Conservation (phyloP, 2,329 filamentous ascomycete genomes). For the Huntiella bhutanensis region DNA sequence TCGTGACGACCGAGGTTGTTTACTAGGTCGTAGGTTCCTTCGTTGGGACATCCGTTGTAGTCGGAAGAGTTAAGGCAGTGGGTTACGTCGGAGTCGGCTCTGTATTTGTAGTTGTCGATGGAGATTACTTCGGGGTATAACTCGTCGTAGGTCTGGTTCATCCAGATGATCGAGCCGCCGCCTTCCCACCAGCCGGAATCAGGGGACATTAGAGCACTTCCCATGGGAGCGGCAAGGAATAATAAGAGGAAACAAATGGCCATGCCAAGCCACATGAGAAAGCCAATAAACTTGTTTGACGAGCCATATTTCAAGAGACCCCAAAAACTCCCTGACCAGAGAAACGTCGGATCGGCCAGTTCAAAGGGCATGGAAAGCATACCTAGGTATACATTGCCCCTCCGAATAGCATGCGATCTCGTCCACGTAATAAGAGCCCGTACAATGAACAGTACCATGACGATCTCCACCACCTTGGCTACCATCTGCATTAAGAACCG, state of each 20-base stretch:
- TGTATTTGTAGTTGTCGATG: not conserved
- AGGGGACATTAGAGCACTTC: not conserved
- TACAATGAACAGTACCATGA: not conserved
- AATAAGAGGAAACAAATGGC: not conserved
- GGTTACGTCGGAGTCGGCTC: not conserved
- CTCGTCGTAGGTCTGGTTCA: not conserved
- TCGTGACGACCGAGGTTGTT: not conserved
- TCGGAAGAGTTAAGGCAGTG: not conserved
- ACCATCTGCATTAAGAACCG: constrained; percentile 1
- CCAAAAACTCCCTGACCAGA: constrained; percentile 1
- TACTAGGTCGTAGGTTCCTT: not conserved
- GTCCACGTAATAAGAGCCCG: not conserved
- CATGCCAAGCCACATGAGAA: constrained; percentile 4
- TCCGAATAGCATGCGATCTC: not conserved
- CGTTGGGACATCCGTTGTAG: not conserved
- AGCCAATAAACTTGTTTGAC: not conserved
- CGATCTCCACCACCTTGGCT: not conserved
- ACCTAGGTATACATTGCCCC: not conserved
- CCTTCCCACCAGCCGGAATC: constrained; percentile 3
- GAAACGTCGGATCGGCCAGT: not conserved
- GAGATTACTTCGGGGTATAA: not conserved
- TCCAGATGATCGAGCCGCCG: not conserved
- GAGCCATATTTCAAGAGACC: constrained; percentile 1
- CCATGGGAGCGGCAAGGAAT: constrained; percentile 2
- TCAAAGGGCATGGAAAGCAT: constrained; percentile 2